Evolutionary conservation across 2,329 filamentous ascomycete species (phyloP), one percentile per base, ranked within the genome.

Genomic region (Pseudonectria buxi): DNA sequence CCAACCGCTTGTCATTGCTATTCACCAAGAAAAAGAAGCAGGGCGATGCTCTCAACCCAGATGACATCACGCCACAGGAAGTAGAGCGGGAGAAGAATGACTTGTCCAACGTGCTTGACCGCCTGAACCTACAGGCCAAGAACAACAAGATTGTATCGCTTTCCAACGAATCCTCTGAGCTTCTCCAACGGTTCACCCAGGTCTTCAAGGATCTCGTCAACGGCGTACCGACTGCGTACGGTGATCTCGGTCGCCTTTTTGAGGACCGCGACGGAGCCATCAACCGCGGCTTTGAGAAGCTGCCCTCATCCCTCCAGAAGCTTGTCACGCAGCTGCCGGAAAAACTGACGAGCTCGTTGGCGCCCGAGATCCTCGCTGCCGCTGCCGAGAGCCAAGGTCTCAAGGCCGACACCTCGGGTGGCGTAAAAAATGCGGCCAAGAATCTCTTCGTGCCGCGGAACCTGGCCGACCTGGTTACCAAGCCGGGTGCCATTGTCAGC

Each of bases 141-240:
- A 89, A 94, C 67, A 92, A 94, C 65, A 82, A 81, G 39, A 86
- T 86, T 41, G 86, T 95, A 59, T 82, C 81, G 10, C 74, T 95
- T 38, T 86, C 85, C n/a, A 75, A 78, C 40, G 88, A 94, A 50
- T 90, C 86, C 0, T 80, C 87, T 42, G 82, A 86, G 44, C 73
- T 95, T 22, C 76, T 95, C 33, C 76, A 79, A 35, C 78, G 81
- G 43, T 98, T 98, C 70, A 94, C 87, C 2, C 71, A 88, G 37
- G 81, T 95, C 24, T 83, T 98, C 55, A 92, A 90, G 57, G 92
- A 98, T 57, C 75, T 95, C 12, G 77, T 92, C 52, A 89, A 88
- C 56, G 92, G 92, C 43, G 92, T 87, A 2, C 92, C 92, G 3
- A 95, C 90, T 1, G 92, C 92, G 3, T 95, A 94, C 60, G 74